These are phyloP conservation scores for Parmales sp. DNA, from an alignment of 108 stramenopile species.

Conservation along the genomic window DNA sequence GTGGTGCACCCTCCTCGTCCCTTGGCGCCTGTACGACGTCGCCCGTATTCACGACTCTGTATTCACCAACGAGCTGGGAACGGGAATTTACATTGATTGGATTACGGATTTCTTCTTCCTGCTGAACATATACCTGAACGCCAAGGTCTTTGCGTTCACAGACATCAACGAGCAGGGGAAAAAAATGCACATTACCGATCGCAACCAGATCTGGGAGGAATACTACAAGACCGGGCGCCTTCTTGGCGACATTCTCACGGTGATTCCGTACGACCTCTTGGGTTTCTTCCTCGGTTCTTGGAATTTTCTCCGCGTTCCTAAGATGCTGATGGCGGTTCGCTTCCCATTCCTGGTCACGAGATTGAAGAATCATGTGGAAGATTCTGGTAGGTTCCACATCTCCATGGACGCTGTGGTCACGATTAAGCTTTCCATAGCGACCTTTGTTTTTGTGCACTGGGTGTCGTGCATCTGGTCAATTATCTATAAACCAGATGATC, in stretches of 20 bases:
- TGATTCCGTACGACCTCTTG: background rate
- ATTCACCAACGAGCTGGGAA: background rate
- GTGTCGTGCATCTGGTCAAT: background rate
- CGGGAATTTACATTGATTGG: background rate
- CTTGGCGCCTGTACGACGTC: background rate
- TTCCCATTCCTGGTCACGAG: background rate
- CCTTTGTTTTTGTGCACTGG: conserved; percentile 4
- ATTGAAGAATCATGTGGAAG: background rate
- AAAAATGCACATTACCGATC: background rate
- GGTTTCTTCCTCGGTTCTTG: background rate
- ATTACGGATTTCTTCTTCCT: background rate
- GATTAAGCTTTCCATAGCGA: background rate
- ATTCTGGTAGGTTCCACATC: background rate
- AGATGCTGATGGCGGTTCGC: background rate
- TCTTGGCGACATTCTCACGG: background rate
- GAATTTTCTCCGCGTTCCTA: background rate
- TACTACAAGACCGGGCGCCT: background rate
- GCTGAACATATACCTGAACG: background rate
- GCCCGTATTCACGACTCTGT: background rate
- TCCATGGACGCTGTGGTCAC: background rate
- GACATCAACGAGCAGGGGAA: conserved; percentile 7
- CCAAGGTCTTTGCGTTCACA: background rate
- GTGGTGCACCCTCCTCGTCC: background rate
- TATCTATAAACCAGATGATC: background rate
- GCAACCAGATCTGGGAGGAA: background rate